These are phyloP conservation scores for Penicillium steckii DNA, from an alignment of 495 filamentous ascomycete genomes.

Conservation along the genomic window DNA sequence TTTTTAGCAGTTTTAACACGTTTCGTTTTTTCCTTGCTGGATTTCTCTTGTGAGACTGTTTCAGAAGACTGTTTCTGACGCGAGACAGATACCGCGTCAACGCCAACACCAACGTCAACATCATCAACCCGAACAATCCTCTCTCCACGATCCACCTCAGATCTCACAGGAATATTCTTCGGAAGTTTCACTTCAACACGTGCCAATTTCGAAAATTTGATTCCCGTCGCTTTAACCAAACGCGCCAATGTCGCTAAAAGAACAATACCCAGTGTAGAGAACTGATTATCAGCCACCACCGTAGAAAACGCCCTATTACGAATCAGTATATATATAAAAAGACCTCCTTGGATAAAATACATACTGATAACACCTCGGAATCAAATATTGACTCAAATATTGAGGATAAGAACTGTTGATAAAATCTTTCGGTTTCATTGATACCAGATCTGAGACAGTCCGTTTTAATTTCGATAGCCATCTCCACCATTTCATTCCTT, in stretches of 20 bases:
- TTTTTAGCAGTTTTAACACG: slow-evolving; percentile 29
- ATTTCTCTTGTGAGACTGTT: background rate
- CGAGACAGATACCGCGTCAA: background rate
- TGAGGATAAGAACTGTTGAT: slow-evolving; percentile 9
- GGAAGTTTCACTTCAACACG: background rate
- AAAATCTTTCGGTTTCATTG: slow-evolving; percentile 13
- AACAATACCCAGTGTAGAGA: slow-evolving; percentile 75
- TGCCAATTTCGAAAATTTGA: slow-evolving; percentile 20
- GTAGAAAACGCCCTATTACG: slow-evolving; percentile 61
- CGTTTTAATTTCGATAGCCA: slow-evolving; percentile 66
- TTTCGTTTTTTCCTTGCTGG: background rate
- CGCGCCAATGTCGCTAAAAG: slow-evolving; percentile 66
- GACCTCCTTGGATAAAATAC: slow-evolving; percentile 21
- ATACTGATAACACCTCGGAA: slow-evolving; percentile 48
- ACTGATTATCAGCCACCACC: slow-evolving; percentile 68
- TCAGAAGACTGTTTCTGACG: background rate
- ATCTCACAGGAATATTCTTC: background rate
- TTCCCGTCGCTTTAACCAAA: slow-evolving; percentile 46
- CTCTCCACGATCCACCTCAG: slow-evolving; percentile 34
- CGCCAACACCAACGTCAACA: slow-evolving; percentile 5
- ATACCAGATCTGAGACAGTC: slow-evolving; percentile 52
- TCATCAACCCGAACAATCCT: slow-evolving; percentile 22
- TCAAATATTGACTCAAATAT: slow-evolving; percentile 32
- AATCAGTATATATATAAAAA: no score
- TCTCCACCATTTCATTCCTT: slow-evolving; percentile 69